Base-by-base conservation (phyloP, 345 rosid species). In the Aegle marmelos region DNA sequence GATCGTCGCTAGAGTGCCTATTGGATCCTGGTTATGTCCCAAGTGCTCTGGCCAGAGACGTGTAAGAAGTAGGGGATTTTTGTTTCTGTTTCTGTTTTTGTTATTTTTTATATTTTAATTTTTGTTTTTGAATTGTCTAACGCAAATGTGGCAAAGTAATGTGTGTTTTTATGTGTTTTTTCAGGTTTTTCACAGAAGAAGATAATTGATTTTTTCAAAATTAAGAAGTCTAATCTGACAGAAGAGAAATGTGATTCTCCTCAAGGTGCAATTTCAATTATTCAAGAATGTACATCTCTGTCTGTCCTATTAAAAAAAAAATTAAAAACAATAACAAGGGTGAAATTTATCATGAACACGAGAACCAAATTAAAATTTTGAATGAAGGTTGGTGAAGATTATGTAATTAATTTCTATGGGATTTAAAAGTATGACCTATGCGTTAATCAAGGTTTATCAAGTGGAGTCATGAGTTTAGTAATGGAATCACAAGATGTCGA, bases 181-280 rank as follows among this genome's bases (percentile, higher is more conserved):
- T 76, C 58, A 94, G 98, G 88, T 76, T 88, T 94, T 50, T 92
- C 98, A 59, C 98, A 94, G 91, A 90, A 79, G 88, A 94, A 89
- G 87, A 92, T 94, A 65, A 73, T 94, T 61, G 92, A 92, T 79
- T 94, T 92, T 82, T 94, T 92, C 79, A 87, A 89, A 81, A 91
- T 92, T 85, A 88, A 87, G 85, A 94, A 88, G 88, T 59, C 74
- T 61, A 72, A 17, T 63, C 70, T 75, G 72, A 65, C 13, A 68
- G 76, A 75, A 33, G 88, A 80, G 30, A 82, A 77, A 76, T 83
- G 82, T 53, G 73, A 75, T 7, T 61, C 78, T 63, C 76, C 76
- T 80, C 94, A 88, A 92, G 97, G 97, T 92, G 86, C 45, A 77
- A 16, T 63, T 77, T 82, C 73, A 5, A 77, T 68, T 77, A 4